Conservation (phyloP, 2,329 filamentous ascomycete genomes). For the Calonectria leucothoes region DNA sequence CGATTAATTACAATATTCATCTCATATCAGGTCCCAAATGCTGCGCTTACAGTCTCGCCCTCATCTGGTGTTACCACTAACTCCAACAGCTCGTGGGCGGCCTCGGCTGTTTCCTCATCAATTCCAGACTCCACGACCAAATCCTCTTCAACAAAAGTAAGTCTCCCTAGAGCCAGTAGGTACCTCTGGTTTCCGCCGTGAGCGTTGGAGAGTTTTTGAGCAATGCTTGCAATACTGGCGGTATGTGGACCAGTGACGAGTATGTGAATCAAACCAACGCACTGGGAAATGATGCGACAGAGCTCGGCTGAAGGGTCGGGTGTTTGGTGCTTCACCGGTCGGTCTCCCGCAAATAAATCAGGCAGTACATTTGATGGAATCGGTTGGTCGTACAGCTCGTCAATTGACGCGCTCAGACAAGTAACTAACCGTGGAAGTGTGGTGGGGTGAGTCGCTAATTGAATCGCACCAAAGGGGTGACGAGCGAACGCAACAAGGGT, state of each 20-base stretch:
- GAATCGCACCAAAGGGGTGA: constrained; percentile 70
- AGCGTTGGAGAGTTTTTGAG: constrained; percentile 76
- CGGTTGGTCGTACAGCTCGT: constrained; percentile 75
- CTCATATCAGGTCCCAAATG: constrained; percentile 50
- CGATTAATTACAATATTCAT: neutral
- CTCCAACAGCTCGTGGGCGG: constrained; percentile 85
- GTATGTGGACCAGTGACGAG: constrained; percentile 62
- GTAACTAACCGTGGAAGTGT: constrained; percentile 81
- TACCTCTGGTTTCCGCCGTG: constrained; percentile 85
- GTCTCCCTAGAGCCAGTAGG: constrained; percentile 79
- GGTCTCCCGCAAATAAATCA: constrained; percentile 26
- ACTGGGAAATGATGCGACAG: constrained; percentile 60
- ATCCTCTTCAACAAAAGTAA: constrained; percentile 88
- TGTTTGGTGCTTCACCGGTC: neutral
- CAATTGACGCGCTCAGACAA: constrained; percentile 72
- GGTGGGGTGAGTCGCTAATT: constrained; percentile 75
- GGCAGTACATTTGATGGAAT: constrained; percentile 55
- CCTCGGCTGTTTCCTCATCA: constrained; percentile 81
- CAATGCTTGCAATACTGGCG: constrained; percentile 67
- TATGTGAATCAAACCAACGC: constrained; percentile 62
- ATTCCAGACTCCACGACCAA: constrained; percentile 81
- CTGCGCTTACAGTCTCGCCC: constrained; percentile 57
- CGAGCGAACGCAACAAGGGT: constrained; percentile 71
- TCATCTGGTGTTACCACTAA: constrained; percentile 82
- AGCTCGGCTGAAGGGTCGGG: constrained; percentile 46